These are phyloP conservation scores for Microthyrium microscopicum DNA, from an alignment of 2,329 filamentous ascomycete species.

Conservation along the genomic window DNA sequence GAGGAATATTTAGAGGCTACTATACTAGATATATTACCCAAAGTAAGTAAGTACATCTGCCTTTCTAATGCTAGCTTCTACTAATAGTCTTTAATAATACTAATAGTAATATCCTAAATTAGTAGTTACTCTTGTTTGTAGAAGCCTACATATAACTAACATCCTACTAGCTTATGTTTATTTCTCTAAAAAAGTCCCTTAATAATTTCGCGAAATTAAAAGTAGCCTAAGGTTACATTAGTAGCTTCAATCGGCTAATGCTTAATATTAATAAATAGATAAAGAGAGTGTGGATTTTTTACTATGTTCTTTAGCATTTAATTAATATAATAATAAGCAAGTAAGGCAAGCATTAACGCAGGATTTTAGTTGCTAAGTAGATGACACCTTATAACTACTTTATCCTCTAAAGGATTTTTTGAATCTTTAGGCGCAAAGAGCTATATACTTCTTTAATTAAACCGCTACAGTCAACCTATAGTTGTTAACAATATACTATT, in stretches of 20 bases:
- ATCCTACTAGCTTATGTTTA: constrained; percentile 6
- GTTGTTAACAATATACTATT: constrained; percentile 2
- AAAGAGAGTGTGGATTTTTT: constrained; percentile 6
- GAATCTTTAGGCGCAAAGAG: neutral
- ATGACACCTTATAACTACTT: constrained; percentile 1
- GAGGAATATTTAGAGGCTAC: constrained; percentile 5
- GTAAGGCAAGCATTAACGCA: constrained; percentile 1
- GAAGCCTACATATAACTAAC: constrained; percentile 5
- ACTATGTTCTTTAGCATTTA: constrained; percentile 5
- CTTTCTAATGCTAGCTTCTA: constrained; percentile 1
- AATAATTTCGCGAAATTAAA: constrained; percentile 2
- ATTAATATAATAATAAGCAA: constrained; percentile 2
- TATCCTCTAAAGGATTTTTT: constrained; percentile 1
- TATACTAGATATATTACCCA: constrained; percentile 3
- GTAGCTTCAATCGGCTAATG: constrained; percentile 4
- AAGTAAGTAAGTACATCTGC: constrained; percentile 1
- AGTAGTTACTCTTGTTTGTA: constrained; percentile 2
- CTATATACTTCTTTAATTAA: constrained; percentile 2
- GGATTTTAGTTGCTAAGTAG: constrained; percentile 2
- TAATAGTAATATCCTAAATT: constrained; percentile 2
- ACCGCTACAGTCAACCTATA: constrained; percentile 6
- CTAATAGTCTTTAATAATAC: constrained; percentile 3
- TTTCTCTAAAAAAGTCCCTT: constrained; percentile 5
- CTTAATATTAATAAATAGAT: constrained; percentile 5
- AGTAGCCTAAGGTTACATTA: neutral